Evolutionary conservation across 2,329 filamentous ascomycete genomes (phyloP).

Genomic region (Diplodia corticola): DNA sequence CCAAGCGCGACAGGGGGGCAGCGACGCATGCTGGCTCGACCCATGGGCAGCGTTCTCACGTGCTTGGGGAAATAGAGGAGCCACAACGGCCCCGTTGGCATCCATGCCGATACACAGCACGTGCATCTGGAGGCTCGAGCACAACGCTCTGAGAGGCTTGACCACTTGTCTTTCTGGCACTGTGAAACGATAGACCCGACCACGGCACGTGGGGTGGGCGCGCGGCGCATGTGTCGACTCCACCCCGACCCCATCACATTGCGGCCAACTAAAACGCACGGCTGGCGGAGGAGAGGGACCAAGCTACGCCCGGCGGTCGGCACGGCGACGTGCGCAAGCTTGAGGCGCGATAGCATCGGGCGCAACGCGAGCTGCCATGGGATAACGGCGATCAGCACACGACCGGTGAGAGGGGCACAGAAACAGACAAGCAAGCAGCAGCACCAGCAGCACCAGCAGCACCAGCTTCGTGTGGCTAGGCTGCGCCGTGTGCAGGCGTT

Average conservation of each 20-base stretch:
- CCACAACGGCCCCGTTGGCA: not conserved
- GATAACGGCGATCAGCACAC: not conserved
- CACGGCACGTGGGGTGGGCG: not conserved
- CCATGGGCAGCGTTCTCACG: not conserved
- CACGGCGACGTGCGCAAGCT: not conserved
- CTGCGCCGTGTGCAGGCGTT: not conserved
- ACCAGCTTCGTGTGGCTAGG: too few species aligned
- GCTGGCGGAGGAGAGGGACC: not conserved
- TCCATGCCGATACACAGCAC: not conserved
- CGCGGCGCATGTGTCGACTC: not conserved
- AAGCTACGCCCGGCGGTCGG: not conserved
- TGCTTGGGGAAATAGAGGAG: not conserved
- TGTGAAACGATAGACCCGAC: not conserved
- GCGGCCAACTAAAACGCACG: not conserved
- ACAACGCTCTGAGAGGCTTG: not conserved
- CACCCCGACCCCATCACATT: not conserved
- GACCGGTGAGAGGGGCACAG: not conserved
- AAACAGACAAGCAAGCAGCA: not conserved
- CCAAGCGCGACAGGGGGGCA: not conserved
- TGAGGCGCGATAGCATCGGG: not conserved
- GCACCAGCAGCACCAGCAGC: too few species aligned
- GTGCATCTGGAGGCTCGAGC: slow-evolving; percentile 2
- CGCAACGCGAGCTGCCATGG: not conserved
- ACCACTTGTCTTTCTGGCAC: not conserved
- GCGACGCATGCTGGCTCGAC: not conserved